Evolutionary conservation across 208 protist species (phyloP).

Genomic region (Crithidia fasciculata): DNA sequence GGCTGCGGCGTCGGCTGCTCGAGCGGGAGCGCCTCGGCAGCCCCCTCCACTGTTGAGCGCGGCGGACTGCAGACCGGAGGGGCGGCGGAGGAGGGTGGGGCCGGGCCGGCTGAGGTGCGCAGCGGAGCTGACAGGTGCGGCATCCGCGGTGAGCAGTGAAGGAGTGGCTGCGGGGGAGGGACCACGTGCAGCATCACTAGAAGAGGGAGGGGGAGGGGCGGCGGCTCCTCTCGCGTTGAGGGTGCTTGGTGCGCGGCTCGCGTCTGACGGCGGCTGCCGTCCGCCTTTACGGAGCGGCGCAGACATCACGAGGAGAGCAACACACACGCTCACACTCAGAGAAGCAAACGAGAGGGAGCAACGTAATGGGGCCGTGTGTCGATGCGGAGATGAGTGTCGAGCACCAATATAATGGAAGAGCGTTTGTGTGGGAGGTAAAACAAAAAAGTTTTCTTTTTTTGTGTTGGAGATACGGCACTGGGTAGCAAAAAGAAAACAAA

Average conservation of each 20-base stretch:
- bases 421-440: too few relatives aligned
- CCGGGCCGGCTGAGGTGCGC: background rate
- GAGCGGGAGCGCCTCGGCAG: background rate
- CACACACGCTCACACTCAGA: background rate
- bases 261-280: background rate
- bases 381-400: too few relatives aligned
- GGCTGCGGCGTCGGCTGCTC: background rate
- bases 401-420: too few relatives aligned
- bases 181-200: background rate
- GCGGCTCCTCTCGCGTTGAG: background rate
- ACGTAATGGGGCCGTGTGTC: background rate
- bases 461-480: too few relatives aligned
- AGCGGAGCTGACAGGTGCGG: background rate
- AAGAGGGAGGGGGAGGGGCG: background rate
- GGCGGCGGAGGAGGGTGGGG: conserved; percentile 7
- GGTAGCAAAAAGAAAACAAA: conserved; percentile 10
- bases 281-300: conserved; percentile 5
- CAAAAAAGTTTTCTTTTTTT: too few relatives aligned
- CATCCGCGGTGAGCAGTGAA: background rate
- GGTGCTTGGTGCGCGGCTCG: background rate
- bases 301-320: background rate
- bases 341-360: background rate
- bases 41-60: background rate
- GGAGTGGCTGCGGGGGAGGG: background rate
- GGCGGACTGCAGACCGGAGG: conserved; percentile 8